Base-by-base conservation (phyloP, 2,329 filamentous ascomycete genomes). In the Colletotrichum sp. region DNA sequence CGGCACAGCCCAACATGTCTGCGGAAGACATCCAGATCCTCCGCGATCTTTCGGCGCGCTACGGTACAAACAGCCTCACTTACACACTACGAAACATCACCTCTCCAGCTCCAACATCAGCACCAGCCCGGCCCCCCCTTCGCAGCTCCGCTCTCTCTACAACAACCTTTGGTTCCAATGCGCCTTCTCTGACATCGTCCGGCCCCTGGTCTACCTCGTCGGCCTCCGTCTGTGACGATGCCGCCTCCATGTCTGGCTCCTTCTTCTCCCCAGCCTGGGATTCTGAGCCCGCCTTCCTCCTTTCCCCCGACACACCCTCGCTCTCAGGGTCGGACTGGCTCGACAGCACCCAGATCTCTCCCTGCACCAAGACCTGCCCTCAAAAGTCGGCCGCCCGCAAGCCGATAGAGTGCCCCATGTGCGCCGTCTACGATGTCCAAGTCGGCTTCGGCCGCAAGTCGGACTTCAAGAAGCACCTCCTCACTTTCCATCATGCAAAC, bases 381-480 rank as follows among this genome's bases (percentile, higher is more conserved):
- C 21, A 57, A 8, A 39, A 4, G 30, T 55, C 65, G 3, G 44
- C 71, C 26, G 21, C 65, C 5, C 74, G 77, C 28, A 80, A 80
- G 44, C 74, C 78, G 34, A 80, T 80, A 52, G 79, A 88, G 79
- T 88, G 86, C 78, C 86, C 86, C 32, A 86, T 88, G 81, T 88
- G 86, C 80, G 87, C 85, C 76, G 79, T 87, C 57, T 86, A 88
- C 80, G 85, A 85, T 80, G 87, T 87, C 77, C 83, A 83, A 18
- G 86, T 88, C 28, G 86, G 86, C 44, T 88, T 88, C 66, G 86
- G 86, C 44, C 84, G 86, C 74, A 88, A 88, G 81, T 87, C 85
- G 78, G 86, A 88, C 78, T 87, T 88, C 79, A 88, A 88, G 82
- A 88, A 88, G 81, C 86, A 88, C 77, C 80, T 88, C n/a, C 85